These are phyloP conservation scores for Sorghum bicolor DNA, from an alignment of 176 grass and related monocot genomes.

Conservation along the genomic window Sorghum_bicolor_NCBIv3 NC_012871.2:4070001-4070500, in stretches of 20 bases:
- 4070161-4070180: constrained; percentile 90
- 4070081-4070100: constrained; percentile 21
- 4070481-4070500: too few relatives aligned
- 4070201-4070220: constrained; percentile 93
- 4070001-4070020: constrained; percentile 87
- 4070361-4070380: too few relatives aligned
- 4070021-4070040: constrained; percentile 86
- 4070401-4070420: too few relatives aligned
- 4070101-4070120: constrained; percentile 1
- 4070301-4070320: too few relatives aligned
- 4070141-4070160: constrained; percentile 51
- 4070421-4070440: too few relatives aligned
- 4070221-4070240: constrained; percentile 39
- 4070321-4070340: too few relatives aligned
- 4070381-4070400: too few relatives aligned
- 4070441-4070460: too few relatives aligned
- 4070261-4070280: neutral
- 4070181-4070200: constrained; percentile 94
- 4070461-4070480: too few relatives aligned
- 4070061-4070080: constrained; percentile 78
- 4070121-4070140: constrained; percentile 9
- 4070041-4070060: constrained; percentile 97
- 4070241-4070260: neutral
- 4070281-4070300: too few relatives aligned
- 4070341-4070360: too few relatives aligned